Evolutionary conservation across 768 basidiomycete species (phyloP).

Genomic region (Crassisporium funariophilum): DNA sequence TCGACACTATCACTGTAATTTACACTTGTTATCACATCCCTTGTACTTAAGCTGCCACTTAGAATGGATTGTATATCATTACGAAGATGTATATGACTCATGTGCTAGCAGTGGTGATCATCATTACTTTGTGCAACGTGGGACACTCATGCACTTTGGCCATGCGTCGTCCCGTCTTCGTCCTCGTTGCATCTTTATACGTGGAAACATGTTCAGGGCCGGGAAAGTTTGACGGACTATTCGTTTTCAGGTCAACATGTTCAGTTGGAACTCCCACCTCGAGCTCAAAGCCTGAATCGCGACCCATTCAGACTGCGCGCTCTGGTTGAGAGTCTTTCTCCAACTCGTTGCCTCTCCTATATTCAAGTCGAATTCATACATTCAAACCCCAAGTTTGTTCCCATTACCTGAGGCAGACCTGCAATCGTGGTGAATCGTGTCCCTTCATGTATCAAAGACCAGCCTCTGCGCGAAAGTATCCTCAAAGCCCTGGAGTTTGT

Average conservation of each 20-base stretch:
- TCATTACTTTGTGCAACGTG: too few relatives aligned
- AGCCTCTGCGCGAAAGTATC: neutral
- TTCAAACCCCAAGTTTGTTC: constrained; percentile 9
- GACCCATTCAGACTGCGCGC: constrained; percentile 21
- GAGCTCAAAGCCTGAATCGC: constrained; percentile 23
- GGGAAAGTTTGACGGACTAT: neutral
- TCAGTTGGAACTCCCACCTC: constrained; percentile 27
- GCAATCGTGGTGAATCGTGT: constrained; percentile 15
- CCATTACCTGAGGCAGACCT: constrained; percentile 15
- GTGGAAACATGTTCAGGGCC: neutral
- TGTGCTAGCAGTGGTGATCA: too few relatives aligned
- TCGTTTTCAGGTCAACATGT: constrained; percentile 5
- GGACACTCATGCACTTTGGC: too few relatives aligned
- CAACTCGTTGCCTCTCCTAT: neutral
- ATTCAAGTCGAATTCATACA: constrained; percentile 6
- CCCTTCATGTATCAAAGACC: constrained; percentile 13
- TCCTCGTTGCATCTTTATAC: too few relatives aligned
- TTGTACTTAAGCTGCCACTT: too few relatives aligned
- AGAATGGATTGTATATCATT: too few relatives aligned
- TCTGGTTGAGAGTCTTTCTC: constrained; percentile 21
- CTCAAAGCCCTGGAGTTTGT: constrained; percentile 11
- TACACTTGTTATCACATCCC: too few relatives aligned
- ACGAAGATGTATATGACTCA: too few relatives aligned
- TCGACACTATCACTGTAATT: too few relatives aligned
- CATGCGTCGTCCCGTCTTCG: too few relatives aligned